These are phyloP conservation scores for Pulveroboletus frians DNA, from an alignment of 768 basidiomycete genomes.

Conservation along the genomic window DNA sequence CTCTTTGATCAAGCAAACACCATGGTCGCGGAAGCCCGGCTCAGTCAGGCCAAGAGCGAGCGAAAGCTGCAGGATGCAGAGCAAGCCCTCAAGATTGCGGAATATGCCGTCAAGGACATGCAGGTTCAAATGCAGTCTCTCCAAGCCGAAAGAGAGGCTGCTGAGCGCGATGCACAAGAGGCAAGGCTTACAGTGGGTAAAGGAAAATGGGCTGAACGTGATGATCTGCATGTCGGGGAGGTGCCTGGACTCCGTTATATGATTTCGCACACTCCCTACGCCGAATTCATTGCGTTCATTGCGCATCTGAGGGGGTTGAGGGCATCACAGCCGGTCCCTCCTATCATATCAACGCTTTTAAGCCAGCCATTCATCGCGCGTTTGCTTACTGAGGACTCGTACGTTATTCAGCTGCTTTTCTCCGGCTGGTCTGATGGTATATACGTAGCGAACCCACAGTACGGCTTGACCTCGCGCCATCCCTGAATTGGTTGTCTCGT, in stretches of 20 bases:
- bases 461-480: slow-evolving; percentile 89
- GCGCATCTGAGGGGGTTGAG: slow-evolving; percentile 71
- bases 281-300: slow-evolving; percentile 76
- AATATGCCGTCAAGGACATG: slow-evolving; percentile 80
- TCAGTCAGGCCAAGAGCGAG: slow-evolving; percentile 59
- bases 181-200: slow-evolving; percentile 55
- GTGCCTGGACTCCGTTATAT: slow-evolving; percentile 43
- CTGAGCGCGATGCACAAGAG: slow-evolving; percentile 48
- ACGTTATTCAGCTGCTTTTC: slow-evolving; percentile 33
- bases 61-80: slow-evolving; percentile 75
- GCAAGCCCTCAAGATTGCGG: slow-evolving; percentile 71
- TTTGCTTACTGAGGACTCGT: slow-evolving; percentile 80
- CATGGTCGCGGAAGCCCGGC: slow-evolving; percentile 95
- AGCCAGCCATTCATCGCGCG: slow-evolving; percentile 75
- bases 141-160: slow-evolving; percentile 58
- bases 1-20: slow-evolving; percentile 91
- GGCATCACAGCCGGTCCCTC: slow-evolving; percentile 50
- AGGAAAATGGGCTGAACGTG: slow-evolving; percentile 60
- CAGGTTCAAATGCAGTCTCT: slow-evolving; percentile 80
- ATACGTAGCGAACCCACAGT: slow-evolving; percentile 75
- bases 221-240: slow-evolving; percentile 23
- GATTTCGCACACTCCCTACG: slow-evolving; percentile 68
- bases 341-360: slow-evolving; percentile 69
- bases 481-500: slow-evolving; percentile 90
- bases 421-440: slow-evolving; percentile 7